Evolutionary conservation across 805 yeast genomes (phyloP).

Genomic region (Suhomyces canberraensis): DNA sequence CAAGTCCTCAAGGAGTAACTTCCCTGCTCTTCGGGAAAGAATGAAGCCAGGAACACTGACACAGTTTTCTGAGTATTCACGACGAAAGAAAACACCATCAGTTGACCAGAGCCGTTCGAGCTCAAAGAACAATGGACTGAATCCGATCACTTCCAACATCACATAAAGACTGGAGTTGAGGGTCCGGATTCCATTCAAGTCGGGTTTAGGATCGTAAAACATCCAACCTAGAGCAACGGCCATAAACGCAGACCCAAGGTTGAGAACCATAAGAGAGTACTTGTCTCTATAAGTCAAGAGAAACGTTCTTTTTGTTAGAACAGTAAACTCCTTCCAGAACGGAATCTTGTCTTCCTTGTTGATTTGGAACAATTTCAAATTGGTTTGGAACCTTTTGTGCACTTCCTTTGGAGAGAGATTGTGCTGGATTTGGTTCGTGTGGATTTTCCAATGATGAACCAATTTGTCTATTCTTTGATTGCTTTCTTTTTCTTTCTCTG

Average conservation of each 20-base stretch:
- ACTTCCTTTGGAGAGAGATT: slow-evolving; percentile 12
- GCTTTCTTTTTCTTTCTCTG: slow-evolving; percentile 21
- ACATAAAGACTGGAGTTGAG: slow-evolving; percentile 37
- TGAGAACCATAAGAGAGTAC: slow-evolving; percentile 30
- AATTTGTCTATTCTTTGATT: slow-evolving; percentile 21
- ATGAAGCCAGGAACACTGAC: slow-evolving; percentile 67
- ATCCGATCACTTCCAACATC: slow-evolving; percentile 38
- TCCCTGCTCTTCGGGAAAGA: slow-evolving; percentile 61
- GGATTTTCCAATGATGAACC: slow-evolving; percentile 24
- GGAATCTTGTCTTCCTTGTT: slow-evolving; percentile 20
- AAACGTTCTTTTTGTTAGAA: slow-evolving; percentile 35
- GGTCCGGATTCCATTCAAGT: slow-evolving; percentile 65
- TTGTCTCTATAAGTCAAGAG: slow-evolving; percentile 32
- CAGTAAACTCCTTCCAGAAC: slow-evolving; percentile 24
- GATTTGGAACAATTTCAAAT: slow-evolving; percentile 16
- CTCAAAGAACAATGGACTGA: slow-evolving; percentile 39
- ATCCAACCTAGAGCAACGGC: slow-evolving; percentile 75
- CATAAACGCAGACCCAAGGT: slow-evolving; percentile 44
- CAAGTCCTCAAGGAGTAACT: slow-evolving; percentile 66
- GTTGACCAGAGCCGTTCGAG: slow-evolving; percentile 36
- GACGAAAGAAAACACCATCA: slow-evolving; percentile 35
- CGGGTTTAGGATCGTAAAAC: slow-evolving; percentile 59
- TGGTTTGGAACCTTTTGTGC: slow-evolving; percentile 13
- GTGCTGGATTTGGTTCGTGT: slow-evolving; percentile 3
- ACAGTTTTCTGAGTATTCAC: slow-evolving; percentile 70